phyloP scores from a whole-genome alignment of 2,329 filamentous ascomycete species.

The Nigrospora sphaerica region DNA sequence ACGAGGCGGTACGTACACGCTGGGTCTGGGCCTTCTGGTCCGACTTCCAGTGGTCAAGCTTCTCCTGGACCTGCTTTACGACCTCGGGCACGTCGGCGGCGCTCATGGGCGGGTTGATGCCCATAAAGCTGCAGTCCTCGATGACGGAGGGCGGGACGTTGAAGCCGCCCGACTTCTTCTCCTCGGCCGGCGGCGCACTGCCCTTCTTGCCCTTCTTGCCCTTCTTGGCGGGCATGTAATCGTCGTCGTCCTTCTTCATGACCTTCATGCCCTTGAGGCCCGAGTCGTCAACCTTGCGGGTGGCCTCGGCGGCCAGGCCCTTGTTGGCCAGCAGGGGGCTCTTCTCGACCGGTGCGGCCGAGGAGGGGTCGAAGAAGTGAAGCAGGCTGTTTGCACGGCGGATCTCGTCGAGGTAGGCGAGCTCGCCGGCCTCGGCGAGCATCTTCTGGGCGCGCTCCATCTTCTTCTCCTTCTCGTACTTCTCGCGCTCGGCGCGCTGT shows the following conservation, averaged over 20 bases:
- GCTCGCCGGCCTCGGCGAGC: slow-evolving; percentile 75
- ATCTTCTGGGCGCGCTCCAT: slow-evolving; percentile 70
- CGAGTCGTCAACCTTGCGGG: slow-evolving; percentile 78
- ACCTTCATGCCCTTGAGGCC: slow-evolving; percentile 80
- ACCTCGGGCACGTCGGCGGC: slow-evolving; percentile 72
- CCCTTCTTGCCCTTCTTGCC: slow-evolving; percentile 83
- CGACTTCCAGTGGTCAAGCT: slow-evolving; percentile 84
- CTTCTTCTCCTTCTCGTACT: slow-evolving; percentile 63
- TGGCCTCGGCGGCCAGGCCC: slow-evolving; percentile 70
- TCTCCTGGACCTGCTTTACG: slow-evolving; percentile 85
- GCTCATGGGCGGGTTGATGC: slow-evolving; percentile 82
- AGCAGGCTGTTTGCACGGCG: slow-evolving; percentile 81
- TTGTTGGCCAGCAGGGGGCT: slow-evolving; percentile 56
- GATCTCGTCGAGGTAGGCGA: slow-evolving; percentile 90
- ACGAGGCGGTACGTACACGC: slow-evolving; percentile 56
- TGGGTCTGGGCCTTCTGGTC: slow-evolving; percentile 87
- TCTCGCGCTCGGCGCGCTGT: slow-evolving; percentile 73
- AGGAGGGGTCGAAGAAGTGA: slow-evolving; percentile 79
- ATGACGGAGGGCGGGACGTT: slow-evolving; percentile 87
- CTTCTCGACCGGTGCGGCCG: slow-evolving; percentile 54
- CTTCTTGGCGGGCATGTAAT: slow-evolving; percentile 79
- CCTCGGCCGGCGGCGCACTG: slow-evolving; percentile 37
- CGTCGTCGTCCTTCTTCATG: slow-evolving; percentile 83
- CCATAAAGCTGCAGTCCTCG: slow-evolving; percentile 78
- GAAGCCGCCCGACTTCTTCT: slow-evolving; percentile 45